Percentiles rank a stretch among this genome's conserved stretches.
Conservation (phyloP, 352 stramenopile genomes). For the Pythium brachiatum region DNA sequence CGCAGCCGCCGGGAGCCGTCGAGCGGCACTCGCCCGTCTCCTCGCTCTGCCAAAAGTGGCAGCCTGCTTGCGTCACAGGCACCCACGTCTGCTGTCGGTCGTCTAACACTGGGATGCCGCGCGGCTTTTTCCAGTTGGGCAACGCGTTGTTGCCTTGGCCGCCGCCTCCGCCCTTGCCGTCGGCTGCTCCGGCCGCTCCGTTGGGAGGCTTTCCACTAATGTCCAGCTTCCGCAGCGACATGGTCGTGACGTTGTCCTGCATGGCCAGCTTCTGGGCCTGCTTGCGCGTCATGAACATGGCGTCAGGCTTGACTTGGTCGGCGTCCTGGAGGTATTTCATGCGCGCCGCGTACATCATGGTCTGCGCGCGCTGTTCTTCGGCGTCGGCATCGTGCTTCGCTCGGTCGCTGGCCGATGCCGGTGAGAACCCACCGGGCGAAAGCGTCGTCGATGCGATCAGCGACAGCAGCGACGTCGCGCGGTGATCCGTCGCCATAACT, state of each 20-base stretch:
- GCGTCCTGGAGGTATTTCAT: conserved; percentile 71
- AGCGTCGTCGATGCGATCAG: conserved; percentile 33
- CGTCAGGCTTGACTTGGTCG: conserved; percentile 46
- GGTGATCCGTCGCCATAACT: conserved; percentile 20
- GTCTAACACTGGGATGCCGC: conserved; percentile 13
- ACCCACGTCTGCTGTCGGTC: conserved; percentile 50
- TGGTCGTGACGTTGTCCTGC: conserved; percentile 33
- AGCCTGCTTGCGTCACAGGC: conserved; percentile 62
- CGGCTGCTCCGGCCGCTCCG: neutral
- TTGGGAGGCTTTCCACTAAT: conserved; percentile 14
- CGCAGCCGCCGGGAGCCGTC: conserved; percentile 17
- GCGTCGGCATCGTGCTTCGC: conserved; percentile 13
- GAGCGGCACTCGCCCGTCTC: conserved; percentile 63
- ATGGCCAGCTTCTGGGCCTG: conserved; percentile 67
- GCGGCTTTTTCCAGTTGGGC: conserved; percentile 41
- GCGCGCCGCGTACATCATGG: conserved; percentile 76
- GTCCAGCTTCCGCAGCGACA: conserved; percentile 51
- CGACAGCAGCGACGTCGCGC: conserved; percentile 30
- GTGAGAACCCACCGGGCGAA: conserved; percentile 18
- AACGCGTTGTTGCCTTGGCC: neutral
- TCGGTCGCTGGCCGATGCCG: neutral
- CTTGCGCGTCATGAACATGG: conserved; percentile 75
- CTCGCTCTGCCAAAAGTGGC: conserved; percentile 73
- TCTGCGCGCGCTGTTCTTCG: conserved; percentile 54
- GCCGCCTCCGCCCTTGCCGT: conserved; percentile 2